Conservation (phyloP, 140 eudicot species). For the Bidens hawaiensis region DNA sequence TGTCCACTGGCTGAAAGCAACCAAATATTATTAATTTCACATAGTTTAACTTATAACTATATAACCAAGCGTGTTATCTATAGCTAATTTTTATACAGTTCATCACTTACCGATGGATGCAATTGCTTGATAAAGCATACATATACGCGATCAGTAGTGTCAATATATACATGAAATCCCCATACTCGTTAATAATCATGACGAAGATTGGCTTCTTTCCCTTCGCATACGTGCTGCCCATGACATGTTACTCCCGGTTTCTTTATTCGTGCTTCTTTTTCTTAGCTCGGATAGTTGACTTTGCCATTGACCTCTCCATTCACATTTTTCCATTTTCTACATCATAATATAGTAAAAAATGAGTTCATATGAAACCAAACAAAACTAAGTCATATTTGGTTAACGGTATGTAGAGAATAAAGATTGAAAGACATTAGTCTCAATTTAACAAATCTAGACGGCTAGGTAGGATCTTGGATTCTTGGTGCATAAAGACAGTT, state of each 20-base stretch:
- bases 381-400: too few relatives aligned
- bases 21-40: not conserved
- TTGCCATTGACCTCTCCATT: conserved; percentile 79
- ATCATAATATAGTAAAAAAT: not conserved
- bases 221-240: conserved; percentile 87
- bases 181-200: conserved; percentile 1
- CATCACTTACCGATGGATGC: not conserved
- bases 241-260: conserved; percentile 42
- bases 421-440: too few relatives aligned
- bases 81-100: not conserved
- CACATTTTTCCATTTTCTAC: conserved; percentile 56
- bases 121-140: not conserved
- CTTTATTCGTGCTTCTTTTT: conserved; percentile 66
- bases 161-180: conserved; percentile 15
- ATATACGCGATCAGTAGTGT: not conserved
- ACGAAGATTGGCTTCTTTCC: conserved; percentile 46
- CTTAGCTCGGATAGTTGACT: conserved; percentile 63
- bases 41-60: not conserved
- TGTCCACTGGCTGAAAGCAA: not conserved
- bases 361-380: too few relatives aligned
- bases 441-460: too few relatives aligned
- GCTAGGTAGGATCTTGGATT: too few relatives aligned
- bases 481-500: too few relatives aligned
- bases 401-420: too few relatives aligned
- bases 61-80: not conserved